Evolutionary conservation across 1,284 basidiomycete species (phyloP), one percentile per base, ranked within the genome.

Genomic region (Pseudozyma flocculosa): DNA sequence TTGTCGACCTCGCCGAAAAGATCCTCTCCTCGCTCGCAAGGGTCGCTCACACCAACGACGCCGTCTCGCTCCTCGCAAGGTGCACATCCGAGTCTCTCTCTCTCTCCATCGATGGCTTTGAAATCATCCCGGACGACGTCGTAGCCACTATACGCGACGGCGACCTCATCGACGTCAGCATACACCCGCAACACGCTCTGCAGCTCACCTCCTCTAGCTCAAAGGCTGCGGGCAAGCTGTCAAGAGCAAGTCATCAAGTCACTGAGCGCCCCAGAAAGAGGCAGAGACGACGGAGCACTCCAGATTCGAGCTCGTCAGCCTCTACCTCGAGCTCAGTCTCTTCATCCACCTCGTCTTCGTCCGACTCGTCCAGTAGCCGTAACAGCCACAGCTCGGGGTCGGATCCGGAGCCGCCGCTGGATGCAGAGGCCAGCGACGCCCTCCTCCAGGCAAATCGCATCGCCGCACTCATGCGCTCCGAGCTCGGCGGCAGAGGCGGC

Each of bases 61-160:
- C 45, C 9, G 29, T 22, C 14, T 29, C 17, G 24, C 19, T 50
- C 24, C 15, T 62, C 29, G 44, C 53, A 21, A 23, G 26, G 3
- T 38, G 43, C 0, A 14, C 4, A 0, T 2, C 26, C 9, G 43
- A 49, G 15, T 21, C 7, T 8, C 15, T 63, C 4, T 17, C 5
- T 10, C 45, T 63, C 24, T 36, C 49, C 36, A 52, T 63, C 36
- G 61, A 63, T 17, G 26, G 32, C 21, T 63, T 63, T 14, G 55
- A 58, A 18, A 5, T 29, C 26, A 49, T 63, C 17, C 52, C 61
- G 1, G 50, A 56, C 23, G 56, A 63, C 23, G 69, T 60, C 40
- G 44, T 58, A 3, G 50, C 56, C 13, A 44, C 61, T 10, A 21
- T 71, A 15, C 48, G 56, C 2, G 69, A 71, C 37, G 60, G 50